A percentile compares a stretch with the other conserved stretches of the same genome.
Conservation (phyloP, 2,329 filamentous ascomycete genomes). For the Colletotrichum gigasporum region DNA sequence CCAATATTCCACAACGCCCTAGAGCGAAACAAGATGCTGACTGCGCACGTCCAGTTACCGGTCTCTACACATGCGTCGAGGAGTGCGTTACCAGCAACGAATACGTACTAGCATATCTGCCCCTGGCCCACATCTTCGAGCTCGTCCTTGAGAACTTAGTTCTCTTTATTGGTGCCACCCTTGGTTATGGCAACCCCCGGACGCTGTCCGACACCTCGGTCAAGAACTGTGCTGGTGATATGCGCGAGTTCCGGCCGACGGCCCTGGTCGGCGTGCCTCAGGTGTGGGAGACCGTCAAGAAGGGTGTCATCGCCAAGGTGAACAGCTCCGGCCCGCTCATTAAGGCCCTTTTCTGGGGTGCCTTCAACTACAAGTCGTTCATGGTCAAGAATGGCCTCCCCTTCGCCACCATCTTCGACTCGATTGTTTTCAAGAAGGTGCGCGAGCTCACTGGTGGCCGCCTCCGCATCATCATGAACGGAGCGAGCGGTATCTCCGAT, state of each 20-base stretch:
- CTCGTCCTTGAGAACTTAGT: constrained; percentile 94
- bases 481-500: constrained; percentile 88
- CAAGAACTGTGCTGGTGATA: constrained; percentile 91
- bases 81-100: constrained; percentile 82
- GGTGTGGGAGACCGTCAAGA: constrained; percentile 97
- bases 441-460: constrained; percentile 89
- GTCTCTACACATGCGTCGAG: constrained; percentile 81
- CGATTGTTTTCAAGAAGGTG: constrained; percentile 90
- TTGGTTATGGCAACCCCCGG: constrained; percentile 92
- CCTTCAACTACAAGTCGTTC: constrained; percentile 67
- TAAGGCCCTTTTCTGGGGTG: constrained; percentile 80
- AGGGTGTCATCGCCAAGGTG: constrained; percentile 87
- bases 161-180: constrained; percentile 86
- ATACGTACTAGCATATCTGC: constrained; percentile 87
- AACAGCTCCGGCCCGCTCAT: constrained; percentile 75
- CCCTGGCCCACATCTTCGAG: constrained; percentile 95
- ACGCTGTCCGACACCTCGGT: constrained; percentile 89
- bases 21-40: background rate
- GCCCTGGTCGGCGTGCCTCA: constrained; percentile 94
- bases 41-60: constrained; percentile 65
- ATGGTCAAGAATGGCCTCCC: constrained; percentile 69
- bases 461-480: constrained; percentile 92
- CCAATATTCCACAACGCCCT: constrained; percentile 40
- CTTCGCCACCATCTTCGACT: constrained; percentile 76
- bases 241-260: constrained; percentile 89